Evolutionary conservation across 177 flowering plant genomes (phyloP).

Genomic region (Vitis hybrid): DNA sequence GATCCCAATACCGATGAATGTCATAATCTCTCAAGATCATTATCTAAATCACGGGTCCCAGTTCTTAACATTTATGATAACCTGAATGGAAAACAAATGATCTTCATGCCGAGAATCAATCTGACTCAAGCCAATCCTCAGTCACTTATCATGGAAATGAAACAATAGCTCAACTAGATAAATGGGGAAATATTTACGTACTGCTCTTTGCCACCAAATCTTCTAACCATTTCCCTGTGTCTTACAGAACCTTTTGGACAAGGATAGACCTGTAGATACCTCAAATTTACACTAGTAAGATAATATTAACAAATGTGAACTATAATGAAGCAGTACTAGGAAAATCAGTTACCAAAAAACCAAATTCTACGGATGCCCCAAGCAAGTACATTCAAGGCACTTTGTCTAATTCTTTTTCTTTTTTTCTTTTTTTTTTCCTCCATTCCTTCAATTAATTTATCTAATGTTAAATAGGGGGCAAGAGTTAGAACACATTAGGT

Average conservation of each 20-base stretch:
- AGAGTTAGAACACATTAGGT: no score
- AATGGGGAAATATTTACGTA: conserved; percentile 30
- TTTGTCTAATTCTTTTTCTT: no score
- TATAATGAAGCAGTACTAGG: neutral
- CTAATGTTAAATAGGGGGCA: no score
- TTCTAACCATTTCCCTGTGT: conserved; percentile 63
- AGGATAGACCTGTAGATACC: conserved; percentile 61
- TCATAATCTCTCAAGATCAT: no score
- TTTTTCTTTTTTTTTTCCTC: no score
- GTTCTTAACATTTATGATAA: neutral
- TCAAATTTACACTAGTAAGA: conserved; percentile 6
- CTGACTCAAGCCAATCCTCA: neutral
- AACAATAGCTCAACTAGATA: no score
- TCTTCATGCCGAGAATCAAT: neutral
- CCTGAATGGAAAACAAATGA: neutral
- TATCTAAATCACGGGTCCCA: no score
- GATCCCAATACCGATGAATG: no score
- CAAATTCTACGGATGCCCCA: no score
- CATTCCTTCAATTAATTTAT: no score
- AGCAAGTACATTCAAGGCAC: no score
- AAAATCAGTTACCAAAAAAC: neutral
- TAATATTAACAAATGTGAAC: neutral
- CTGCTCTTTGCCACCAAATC: conserved; percentile 75
- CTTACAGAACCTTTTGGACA: conserved; percentile 80
- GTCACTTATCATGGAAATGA: neutral